Evolutionary conservation across 192 early-diverging fungal genomes (phyloP).

Genomic region (Backusella sp.): DNA sequence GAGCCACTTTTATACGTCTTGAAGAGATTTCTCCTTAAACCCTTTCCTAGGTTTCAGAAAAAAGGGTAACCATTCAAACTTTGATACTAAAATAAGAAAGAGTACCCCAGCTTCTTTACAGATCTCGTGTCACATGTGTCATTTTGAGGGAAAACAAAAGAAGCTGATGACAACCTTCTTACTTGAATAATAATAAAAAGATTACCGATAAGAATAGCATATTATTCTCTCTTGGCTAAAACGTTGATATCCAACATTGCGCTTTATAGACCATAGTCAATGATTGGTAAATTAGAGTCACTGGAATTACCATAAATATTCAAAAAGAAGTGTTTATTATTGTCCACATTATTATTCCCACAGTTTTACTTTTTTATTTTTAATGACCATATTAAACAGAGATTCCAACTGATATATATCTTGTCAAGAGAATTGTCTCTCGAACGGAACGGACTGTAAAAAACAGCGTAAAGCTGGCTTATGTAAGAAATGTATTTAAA

Average conservation of each 20-base stretch:
- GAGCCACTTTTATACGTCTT: neutral
- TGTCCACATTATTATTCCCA: neutral
- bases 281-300: neutral
- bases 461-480: neutral
- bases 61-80: neutral
- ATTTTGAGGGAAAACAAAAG: neutral
- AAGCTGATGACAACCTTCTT: neutral
- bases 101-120: neutral
- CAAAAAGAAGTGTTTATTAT: neutral
- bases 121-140: neutral
- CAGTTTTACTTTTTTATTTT: neutral
- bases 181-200: too few species aligned
- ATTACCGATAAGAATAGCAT: too few species aligned
- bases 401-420: neutral
- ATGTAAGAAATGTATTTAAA: neutral
- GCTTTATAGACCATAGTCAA: neutral
- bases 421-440: neutral
- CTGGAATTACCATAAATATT: neutral
- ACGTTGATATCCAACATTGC: neutral
- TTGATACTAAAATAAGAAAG: neutral
- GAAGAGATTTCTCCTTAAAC: neutral
- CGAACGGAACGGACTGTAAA: neutral
- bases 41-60: neutral
- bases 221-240: too few species aligned
- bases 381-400: neutral